A percentile compares a stretch with the other conserved stretches of the same genome.
Evolutionary conservation across 495 filamentous ascomycete genomes (phyloP).

Genomic region (Staphylotrichum tortipilum): DNA sequence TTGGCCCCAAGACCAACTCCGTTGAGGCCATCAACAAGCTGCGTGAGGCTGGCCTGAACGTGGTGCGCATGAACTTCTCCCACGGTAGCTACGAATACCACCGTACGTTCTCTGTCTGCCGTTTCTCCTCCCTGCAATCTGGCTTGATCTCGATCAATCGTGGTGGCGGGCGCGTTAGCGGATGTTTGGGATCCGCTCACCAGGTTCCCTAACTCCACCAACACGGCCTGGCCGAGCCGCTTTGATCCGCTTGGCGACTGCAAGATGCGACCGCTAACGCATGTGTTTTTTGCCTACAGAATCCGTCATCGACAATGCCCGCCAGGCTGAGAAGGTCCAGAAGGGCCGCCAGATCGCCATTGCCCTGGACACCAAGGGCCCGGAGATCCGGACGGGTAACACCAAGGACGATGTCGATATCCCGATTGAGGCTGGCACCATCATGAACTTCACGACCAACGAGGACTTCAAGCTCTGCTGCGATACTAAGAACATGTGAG

Average conservation of each 20-base stretch:
- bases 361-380: conserved; percentile 97
- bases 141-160: not conserved
- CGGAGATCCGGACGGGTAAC: conserved; percentile 96
- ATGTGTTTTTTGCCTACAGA: conserved; percentile 27
- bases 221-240: not conserved
- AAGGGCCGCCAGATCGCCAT: conserved; percentile 86
- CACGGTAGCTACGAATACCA: conserved; percentile 79
- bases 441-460: conserved; percentile 94
- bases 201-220: not conserved
- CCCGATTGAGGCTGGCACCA: conserved; percentile 70
- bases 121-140: too few species aligned
- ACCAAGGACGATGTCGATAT: conserved; percentile 76
- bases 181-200: conserved; percentile 14
- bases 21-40: conserved; percentile 92
- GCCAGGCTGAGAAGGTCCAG: conserved; percentile 66
- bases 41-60: conserved; percentile 81
- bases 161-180: conserved; percentile 3
- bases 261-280: conserved; percentile 39
- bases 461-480: conserved; percentile 80
- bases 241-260: not conserved
- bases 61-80: conserved; percentile 98
- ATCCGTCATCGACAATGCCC: conserved; percentile 91
- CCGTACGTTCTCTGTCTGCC: conserved; percentile 16
- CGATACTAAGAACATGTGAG: conserved; percentile 90
- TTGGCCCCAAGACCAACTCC: conserved; percentile 98